Evolutionary conservation across 2,329 filamentous ascomycete genomes (phyloP).

Genomic region (Penicillium sp.): DNA sequence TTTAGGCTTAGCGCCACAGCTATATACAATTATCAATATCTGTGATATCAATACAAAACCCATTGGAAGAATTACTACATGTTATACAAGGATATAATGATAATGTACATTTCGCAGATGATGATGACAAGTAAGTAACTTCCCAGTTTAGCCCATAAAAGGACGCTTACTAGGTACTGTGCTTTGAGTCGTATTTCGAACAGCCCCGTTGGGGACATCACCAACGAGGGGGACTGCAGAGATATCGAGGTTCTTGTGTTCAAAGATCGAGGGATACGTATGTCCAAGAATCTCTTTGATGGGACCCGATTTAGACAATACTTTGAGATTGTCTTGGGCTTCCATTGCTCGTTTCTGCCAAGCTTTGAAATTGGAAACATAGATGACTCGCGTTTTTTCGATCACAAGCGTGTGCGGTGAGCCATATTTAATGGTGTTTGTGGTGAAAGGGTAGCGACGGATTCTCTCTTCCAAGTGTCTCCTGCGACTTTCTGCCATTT

Average conservation of each 20-base stretch:
- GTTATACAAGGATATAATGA: too few relatives aligned
- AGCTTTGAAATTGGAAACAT: background rate
- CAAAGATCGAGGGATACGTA: background rate
- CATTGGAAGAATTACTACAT: too few relatives aligned
- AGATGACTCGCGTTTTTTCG: background rate
- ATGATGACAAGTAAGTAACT: too few relatives aligned
- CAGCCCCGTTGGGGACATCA: background rate
- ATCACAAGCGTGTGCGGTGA: background rate
- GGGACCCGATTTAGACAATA: background rate
- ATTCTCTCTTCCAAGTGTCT: constrained; percentile 4
- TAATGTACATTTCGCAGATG: too few relatives aligned
- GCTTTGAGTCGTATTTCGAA: background rate
- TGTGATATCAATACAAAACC: too few relatives aligned
- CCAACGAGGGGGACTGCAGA: background rate
- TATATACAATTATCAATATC: too few relatives aligned
- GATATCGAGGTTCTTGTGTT: background rate
- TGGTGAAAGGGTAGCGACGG: background rate
- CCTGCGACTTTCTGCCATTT: background rate
- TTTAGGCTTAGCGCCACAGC: background rate
- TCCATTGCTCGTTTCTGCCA: background rate
- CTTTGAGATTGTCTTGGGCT: background rate
- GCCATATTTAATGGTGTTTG: background rate
- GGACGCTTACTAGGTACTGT: constrained; percentile 1
- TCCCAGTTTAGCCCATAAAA: background rate
- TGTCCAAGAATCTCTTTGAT: constrained; percentile 4